Evolutionary conservation across 2,329 filamentous ascomycete species (phyloP).

Genomic region (Talaromyces atroroseus): DNA sequence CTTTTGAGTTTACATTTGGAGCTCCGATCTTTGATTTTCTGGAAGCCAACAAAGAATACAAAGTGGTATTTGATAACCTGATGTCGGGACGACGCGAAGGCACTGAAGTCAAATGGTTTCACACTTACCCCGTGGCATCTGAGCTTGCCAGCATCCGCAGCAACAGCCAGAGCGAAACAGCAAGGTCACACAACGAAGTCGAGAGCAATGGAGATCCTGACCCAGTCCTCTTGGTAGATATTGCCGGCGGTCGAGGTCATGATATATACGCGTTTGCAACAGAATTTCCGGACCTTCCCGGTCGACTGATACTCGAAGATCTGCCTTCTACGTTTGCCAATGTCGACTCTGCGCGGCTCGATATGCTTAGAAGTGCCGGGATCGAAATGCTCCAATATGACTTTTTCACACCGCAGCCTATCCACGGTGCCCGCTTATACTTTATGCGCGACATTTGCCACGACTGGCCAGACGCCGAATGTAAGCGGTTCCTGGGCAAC

Average conservation of each 20-base stretch:
- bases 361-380: background rate
- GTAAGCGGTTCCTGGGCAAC: slow-evolving; percentile 26
- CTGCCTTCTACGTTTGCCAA: slow-evolving; percentile 26
- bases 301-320: slow-evolving; percentile 47
- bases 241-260: slow-evolving; percentile 18
- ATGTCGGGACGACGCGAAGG: too few relatives aligned
- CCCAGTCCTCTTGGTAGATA: slow-evolving; percentile 12
- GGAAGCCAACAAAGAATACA: too few relatives aligned
- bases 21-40: too few relatives aligned
- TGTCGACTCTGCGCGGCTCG: slow-evolving; percentile 4
- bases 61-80: too few relatives aligned
- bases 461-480: slow-evolving; percentile 29
- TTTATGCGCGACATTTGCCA: slow-evolving; percentile 29
- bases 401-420: slow-evolving; percentile 43
- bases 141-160: too few relatives aligned
- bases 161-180: too few relatives aligned
- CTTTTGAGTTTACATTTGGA: too few relatives aligned
- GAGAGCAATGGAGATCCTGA: too few relatives aligned
- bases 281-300: slow-evolving; percentile 35
- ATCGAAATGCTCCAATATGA: slow-evolving; percentile 37
- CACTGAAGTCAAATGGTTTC: too few relatives aligned
- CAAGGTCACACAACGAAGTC: too few relatives aligned
- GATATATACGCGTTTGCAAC: slow-evolving; percentile 10
- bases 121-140: too few relatives aligned
- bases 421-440: slow-evolving; percentile 39